A percentile compares a stretch with the other conserved stretches of the same genome.
Evolutionary conservation across 2,329 filamentous ascomycete genomes (phyloP).

Genomic region (Diaporthe amygdali): DNA sequence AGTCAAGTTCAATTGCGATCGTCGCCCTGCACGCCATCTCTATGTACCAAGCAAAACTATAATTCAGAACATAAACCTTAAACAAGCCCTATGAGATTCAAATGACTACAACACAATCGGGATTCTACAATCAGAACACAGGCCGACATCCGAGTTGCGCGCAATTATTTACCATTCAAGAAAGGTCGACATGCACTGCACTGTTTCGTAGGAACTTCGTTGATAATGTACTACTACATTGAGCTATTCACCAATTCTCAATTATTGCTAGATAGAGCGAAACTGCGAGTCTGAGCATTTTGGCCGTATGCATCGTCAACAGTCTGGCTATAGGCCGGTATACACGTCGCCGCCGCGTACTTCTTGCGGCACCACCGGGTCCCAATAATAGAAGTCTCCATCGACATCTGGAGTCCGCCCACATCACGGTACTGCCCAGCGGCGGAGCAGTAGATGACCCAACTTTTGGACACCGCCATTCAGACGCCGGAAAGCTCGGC

Average conservation of each 20-base stretch:
- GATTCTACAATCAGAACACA: background rate
- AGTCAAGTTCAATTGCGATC: slow-evolving; percentile 3
- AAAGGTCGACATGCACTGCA: background rate
- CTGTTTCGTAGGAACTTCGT: background rate
- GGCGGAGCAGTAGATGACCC: background rate
- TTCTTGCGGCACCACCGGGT: background rate
- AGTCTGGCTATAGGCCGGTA: background rate
- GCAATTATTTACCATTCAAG: background rate
- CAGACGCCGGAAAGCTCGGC: background rate
- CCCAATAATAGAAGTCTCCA: background rate
- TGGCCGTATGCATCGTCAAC: background rate
- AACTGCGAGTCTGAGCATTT: background rate
- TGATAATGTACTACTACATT: background rate
- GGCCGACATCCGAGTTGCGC: background rate
- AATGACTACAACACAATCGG: background rate
- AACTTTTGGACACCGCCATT: background rate
- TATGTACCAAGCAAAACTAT: background rate
- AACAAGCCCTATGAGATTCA: background rate
- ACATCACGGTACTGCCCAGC: background rate
- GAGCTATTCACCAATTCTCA: background rate
- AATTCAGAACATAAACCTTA: background rate
- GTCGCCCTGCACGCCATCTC: background rate
- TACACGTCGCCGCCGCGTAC: background rate
- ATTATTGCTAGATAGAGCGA: background rate
- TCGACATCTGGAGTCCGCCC: background rate